phyloP scores from a whole-genome alignment of 768 basidiomycete genomes.

The Tremella fuciformis region DNA sequence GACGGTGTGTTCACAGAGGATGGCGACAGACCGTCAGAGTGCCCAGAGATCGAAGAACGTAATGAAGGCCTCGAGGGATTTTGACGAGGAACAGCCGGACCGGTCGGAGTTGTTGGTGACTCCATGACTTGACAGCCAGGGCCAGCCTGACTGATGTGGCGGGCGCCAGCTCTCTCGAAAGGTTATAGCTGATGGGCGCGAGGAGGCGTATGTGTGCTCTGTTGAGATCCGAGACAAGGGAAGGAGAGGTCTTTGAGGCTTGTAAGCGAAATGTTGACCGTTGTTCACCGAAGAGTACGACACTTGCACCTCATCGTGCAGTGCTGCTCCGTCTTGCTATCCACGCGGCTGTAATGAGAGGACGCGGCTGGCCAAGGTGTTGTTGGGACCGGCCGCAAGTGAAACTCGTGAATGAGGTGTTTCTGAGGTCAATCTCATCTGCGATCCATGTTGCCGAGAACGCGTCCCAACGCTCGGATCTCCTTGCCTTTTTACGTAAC shows the following conservation, averaged over 20 bases:
- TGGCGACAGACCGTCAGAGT: neutral
- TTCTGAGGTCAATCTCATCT: too few relatives aligned
- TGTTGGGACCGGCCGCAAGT: too few relatives aligned
- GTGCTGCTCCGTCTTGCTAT: too few relatives aligned
- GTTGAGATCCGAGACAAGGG: neutral
- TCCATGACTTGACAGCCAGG: constrained; percentile 1
- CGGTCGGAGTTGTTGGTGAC: constrained; percentile 1
- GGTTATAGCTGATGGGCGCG: neutral
- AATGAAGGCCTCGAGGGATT: neutral
- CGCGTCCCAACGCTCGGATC: too few relatives aligned
- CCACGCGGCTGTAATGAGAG: too few relatives aligned
- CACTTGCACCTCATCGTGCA: too few relatives aligned
- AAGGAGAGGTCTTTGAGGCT: neutral
- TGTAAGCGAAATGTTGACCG: neutral
- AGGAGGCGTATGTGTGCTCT: neutral
- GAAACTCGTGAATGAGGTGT: too few relatives aligned
- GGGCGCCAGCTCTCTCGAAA: neutral
- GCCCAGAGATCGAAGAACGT: neutral
- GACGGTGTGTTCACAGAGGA: neutral
- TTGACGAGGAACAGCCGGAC: neutral
- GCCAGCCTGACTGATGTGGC: neutral
- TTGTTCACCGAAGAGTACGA: too few relatives aligned
- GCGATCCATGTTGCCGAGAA: too few relatives aligned
- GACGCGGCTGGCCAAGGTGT: too few relatives aligned
- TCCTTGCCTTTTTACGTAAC: too few relatives aligned